Evolutionary conservation across 2,329 filamentous ascomycete species (phyloP), one percentile per base, ranked within the genome.

Genomic region (Trichoderma afroharzianum): DNA sequence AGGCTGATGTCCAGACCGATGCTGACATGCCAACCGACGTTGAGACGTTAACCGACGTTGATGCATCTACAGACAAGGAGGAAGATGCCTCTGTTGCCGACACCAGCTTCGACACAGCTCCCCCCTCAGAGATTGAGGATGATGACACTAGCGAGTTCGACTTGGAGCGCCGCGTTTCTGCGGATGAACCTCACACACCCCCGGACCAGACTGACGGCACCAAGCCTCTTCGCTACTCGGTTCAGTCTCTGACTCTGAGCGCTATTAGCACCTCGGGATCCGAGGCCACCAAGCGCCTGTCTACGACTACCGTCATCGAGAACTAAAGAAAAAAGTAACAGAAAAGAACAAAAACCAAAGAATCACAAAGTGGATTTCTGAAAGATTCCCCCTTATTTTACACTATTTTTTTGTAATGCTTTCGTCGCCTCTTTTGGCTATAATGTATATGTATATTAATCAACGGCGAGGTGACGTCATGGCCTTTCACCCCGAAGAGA

Each of bases 201-300:
- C 79, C 78, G 6, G 76, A 77, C 58, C 78, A 79, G 61, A 79
- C 72, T 4, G 78, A 78, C 11, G 75, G 75, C 26, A 72, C 73
- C 24, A 73, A 72, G 28, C 76, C 75, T 61, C 66, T 77, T 7
- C 75, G 78, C 63, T 75, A 74, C 63, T 79, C 79, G 0, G 59
- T 76, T 3, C 76, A 79, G 21, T 78, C 78, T 53, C 73, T 50
- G 74, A 73, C 18, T 73, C 76, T 53, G 75, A 78, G 57, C 72
- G 75, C 58, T 21, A 59, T 72, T 39, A 61, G 71, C 70, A 69
- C 30, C 43, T 68, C 70, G 6, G 68, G 63, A 14, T 63, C 73
- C 2, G 70, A 68, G 57, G 71, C 63, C 24, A 71, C 76, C 0
- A 77, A 77, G 43, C 75, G 78, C 63, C 66, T 78, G 32, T 80